Evolutionary conservation across 495 filamentous ascomycete genomes (phyloP).

Genomic region (Penicillium roqueforti): DNA sequence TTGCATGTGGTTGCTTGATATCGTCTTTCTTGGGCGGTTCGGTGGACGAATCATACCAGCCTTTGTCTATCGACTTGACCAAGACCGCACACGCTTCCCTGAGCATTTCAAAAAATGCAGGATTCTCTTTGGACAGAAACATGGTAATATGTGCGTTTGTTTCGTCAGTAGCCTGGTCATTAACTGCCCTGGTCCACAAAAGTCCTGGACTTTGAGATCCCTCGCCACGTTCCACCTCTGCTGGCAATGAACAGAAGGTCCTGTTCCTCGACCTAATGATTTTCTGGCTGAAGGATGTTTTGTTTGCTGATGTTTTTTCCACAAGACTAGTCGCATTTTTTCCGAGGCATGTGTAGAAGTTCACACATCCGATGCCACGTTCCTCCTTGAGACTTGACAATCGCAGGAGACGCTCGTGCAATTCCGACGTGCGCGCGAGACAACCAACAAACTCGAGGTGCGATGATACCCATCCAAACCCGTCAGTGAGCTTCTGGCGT

Average conservation of each 20-base stretch:
- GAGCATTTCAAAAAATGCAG: conserved; percentile 66
- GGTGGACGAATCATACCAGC: conserved; percentile 36
- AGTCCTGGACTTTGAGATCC: conserved; percentile 27
- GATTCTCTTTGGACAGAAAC: conserved; percentile 79
- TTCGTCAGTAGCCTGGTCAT: conserved; percentile 76
- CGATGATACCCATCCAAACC: conserved; percentile 75
- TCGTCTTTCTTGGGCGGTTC: conserved; percentile 21
- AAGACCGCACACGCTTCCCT: conserved; percentile 60
- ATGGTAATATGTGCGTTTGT: conserved; percentile 79
- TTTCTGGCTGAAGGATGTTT: conserved; percentile 35
- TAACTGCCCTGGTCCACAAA: conserved; percentile 64
- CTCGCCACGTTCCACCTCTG: conserved; percentile 43
- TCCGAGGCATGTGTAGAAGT: conserved; percentile 82
- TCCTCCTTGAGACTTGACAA: conserved; percentile 54
- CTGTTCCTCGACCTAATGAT: conserved; percentile 51
- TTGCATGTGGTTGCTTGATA: conserved; percentile 6
- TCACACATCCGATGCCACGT: conserved; percentile 62
- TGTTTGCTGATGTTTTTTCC: conserved; percentile 24
- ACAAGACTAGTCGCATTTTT: conserved; percentile 47
- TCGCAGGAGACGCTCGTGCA: conserved; percentile 57
- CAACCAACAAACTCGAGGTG: conserved; percentile 97
- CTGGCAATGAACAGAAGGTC: conserved; percentile 81
- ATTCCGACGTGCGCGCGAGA: conserved; percentile 70
- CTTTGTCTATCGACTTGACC: conserved; percentile 44
- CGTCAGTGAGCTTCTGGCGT: conserved; percentile 66